Evolutionary conservation across 441 rosid genomes (phyloP), one percentile per base, ranked within the genome.

Genomic region (Croton setiger): DNA sequence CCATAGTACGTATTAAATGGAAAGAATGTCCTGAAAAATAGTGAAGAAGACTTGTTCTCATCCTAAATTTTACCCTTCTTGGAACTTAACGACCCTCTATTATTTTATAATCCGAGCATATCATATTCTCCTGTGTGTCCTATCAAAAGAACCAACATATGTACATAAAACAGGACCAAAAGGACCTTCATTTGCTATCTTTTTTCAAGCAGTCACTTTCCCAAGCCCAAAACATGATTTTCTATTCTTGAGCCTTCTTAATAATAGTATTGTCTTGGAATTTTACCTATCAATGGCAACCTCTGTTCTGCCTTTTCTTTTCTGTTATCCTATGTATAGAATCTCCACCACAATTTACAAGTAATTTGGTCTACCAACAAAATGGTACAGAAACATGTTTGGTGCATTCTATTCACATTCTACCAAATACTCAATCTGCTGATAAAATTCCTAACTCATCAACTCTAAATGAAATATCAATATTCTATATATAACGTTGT

Each of bases 191-290:
- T 44, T 21, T 11, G 45, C 43, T 57, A 5, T 53, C 48, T 27
- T 67, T 27, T 18, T 2, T n/a, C n/a, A 18, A 61, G 31, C n/a
- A 55, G 65, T 66, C 72, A 9, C 52, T 56, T 62, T 71, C 68
- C 8, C 9, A 7, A 23, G 39, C 4, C 27, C 45, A 21, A 39
- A 2, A 27, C 31, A 27, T 27, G 31, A 27, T 0, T 27, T 27
- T 27, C 31, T 2, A 27, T 27, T 27, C 31, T 27, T 27, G 31
- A 27, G 31, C 31, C 31, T 27, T 27, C 31, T 2, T 27, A 27
- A 27, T 27, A 27, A 2, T 27, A 27, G 31, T 27, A 27, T 27
- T 27, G 31, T 27, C 2, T 27, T 27, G n/a, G n/a, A n/a, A n/a
- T 27, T 27, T 1, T 27, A 27, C 31, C 31, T 27, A 0, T 27